Evolutionary conservation across 2,329 filamentous ascomycete species (phyloP).

Genomic region (Drechslerella coelobrocha): DNA sequence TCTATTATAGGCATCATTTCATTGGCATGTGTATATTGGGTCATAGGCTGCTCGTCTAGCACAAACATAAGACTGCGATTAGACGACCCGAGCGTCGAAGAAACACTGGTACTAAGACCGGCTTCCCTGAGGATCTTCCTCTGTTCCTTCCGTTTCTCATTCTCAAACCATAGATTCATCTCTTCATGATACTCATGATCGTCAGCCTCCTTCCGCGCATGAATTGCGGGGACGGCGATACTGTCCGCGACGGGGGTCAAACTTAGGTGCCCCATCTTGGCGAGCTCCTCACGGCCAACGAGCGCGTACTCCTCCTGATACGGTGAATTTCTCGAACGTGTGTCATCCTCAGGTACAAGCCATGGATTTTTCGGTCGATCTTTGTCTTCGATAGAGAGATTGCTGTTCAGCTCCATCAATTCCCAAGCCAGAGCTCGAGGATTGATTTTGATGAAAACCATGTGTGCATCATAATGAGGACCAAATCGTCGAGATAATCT

Average conservation of each 20-base stretch:
- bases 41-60: too few species aligned
- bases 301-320: conserved; percentile 10
- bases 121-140: not conserved
- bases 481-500: conserved; percentile 8
- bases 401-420: not conserved
- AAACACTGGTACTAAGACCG: not conserved
- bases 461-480: conserved; percentile 14
- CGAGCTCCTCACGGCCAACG: not conserved
- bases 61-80: too few species aligned
- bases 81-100: not conserved
- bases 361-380: conserved; percentile 5
- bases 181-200: conserved; percentile 7
- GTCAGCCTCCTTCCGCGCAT: not conserved
- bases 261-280: not conserved
- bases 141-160: not conserved
- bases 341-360: conserved; percentile 8
- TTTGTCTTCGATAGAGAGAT: not conserved
- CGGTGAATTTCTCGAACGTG: not conserved
- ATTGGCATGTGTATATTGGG: too few species aligned
- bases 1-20: too few species aligned
- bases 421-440: conserved; percentile 30
- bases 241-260: not conserved
- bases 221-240: not conserved
- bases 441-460: conserved; percentile 12
- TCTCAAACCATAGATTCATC: conserved; percentile 8